phyloP scores from a whole-genome alignment of 2,329 filamentous ascomycete species.

The Emergomyces orientalis region DNA sequence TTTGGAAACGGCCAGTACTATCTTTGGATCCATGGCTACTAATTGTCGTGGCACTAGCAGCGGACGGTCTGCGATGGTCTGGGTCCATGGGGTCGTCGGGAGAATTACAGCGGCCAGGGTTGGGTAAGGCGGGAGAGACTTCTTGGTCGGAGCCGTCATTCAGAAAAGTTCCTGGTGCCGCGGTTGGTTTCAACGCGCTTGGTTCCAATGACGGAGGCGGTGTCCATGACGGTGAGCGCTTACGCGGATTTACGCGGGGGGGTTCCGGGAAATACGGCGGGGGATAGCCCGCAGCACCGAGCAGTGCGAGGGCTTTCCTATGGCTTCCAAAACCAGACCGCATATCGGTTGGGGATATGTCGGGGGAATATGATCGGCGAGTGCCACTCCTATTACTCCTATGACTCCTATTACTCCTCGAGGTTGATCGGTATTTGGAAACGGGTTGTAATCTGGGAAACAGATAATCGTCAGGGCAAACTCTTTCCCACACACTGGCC shows the following conservation, averaged over 20 bases:
- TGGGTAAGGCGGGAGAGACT: slow-evolving; percentile 51
- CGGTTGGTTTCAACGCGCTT: slow-evolving; percentile 21
- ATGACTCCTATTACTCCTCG: neutral
- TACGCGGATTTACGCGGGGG: neutral
- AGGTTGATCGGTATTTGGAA: neutral
- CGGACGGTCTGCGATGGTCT: slow-evolving; percentile 70
- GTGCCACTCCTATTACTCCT: neutral
- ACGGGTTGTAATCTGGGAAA: neutral
- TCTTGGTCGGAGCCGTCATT: slow-evolving; percentile 33
- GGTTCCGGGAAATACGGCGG: neutral
- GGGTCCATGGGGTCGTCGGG: slow-evolving; percentile 54
- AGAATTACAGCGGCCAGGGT: slow-evolving; percentile 48
- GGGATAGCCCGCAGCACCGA: slow-evolving; percentile 24
- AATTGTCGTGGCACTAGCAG: slow-evolving; percentile 76
- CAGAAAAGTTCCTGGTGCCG: slow-evolving; percentile 29
- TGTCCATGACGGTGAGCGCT: slow-evolving; percentile 3
- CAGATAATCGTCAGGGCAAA: neutral
- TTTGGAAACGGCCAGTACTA: slow-evolving; percentile 59
- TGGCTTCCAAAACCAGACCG: slow-evolving; percentile 24
- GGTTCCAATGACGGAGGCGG: slow-evolving; percentile 17
- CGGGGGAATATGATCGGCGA: neutral
- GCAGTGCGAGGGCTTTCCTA: slow-evolving; percentile 27
- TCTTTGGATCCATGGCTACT: slow-evolving; percentile 77
- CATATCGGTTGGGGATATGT: slow-evolving; percentile 3
- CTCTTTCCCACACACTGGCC: neutral